Base-by-base conservation (phyloP, 768 basidiomycete genomes). In the Lactifluus pinguis region DNA sequence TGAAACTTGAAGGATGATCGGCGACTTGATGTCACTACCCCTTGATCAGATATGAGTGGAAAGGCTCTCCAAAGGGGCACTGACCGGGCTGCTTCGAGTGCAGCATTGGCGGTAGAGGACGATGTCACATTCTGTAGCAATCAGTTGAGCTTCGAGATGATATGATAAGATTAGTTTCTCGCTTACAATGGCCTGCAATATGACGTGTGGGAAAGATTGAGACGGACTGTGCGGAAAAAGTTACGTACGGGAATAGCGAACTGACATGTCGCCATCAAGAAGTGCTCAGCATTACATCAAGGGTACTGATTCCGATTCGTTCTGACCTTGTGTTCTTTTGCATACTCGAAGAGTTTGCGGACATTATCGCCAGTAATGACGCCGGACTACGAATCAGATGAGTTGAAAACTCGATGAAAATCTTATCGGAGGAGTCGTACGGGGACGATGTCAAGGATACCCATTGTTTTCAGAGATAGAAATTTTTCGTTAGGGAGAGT, bases 1-100 rank as follows among this genome's bases (percentile, higher is more conserved):
- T 57, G 97, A 99, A 65, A 95, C 86, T 72, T 98, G 97, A 69
- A 98, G 78, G 75, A 99, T 98, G 76, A 99, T 94, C 61, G 95
- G 95, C 34, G 95, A 81, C 74, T 98, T 98, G 81, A 90, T 83
- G 73, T 98, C 97, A 66, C 92, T 92, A 68, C 61, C 59, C 53
- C 49, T 13, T 51, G n/a, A n/a, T 58, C 42, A 51, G 39, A 39
- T 29, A 49, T 17, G 65, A 55, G 32, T 15, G 14, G 13, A 21
- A 19, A 21, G 10, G 6, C 42, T 48, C 50, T 11, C 30, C 1
- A 65, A 47, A 61, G 29, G 47, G 44, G 15, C 19, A 62, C 69
- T 50, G 68, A 91, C 90, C 93, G 86, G 53, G 95, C 95, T 59
- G 93, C 95, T 76, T 99, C 95, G 65, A 99, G 85, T 60, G 86